Evolutionary conservation across 2,329 filamentous ascomycete species (phyloP), one percentile per base, ranked within the genome.

Genomic region (Fusarium bactridioides): DNA sequence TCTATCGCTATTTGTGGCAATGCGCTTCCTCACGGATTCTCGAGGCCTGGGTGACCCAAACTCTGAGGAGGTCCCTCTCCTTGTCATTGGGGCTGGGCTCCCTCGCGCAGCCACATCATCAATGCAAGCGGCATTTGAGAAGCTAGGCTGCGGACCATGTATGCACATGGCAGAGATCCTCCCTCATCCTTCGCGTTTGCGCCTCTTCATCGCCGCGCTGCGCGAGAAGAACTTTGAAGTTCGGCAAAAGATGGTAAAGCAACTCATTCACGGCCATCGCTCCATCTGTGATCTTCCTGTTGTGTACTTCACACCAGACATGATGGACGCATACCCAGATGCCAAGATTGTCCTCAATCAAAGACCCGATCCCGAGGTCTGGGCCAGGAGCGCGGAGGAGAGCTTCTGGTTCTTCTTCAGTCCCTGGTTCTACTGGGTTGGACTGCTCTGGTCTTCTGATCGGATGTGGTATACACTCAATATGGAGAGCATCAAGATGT

Each of bases 241-340:
- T 15, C 76, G 80, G 1, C 77, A 76, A 18, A 79, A 79, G 53
- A 63, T 82, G 25, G 67, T 82, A 0, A 73, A 72, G n/a, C 51
- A 76, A 31, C 67, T 83, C 15, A 76, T 82, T 41, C 73, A 78
- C 19, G 80, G 80, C 3, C 79, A 81, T 54, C 71, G 71, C 1
- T 76, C 77, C 13, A 70, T 76, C 2, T 70, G 75, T 43, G 72
- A 83, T 55, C 76, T 82, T 18, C 81, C 81, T 1, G 78, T 74
- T 3, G 72, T 79, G 8, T 73, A 74, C 44, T 83, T 83, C 66
- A 69, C 77, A 0, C 76, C 79, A 15, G 81, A 83, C 43, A 64
- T 83, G 40, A 82, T 83, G 79, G 82, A 83, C 35, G 79, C 81
- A 72, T 83, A 81, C 11, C 80, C 80, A 0, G 78, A 82, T 6